phyloP scores from a whole-genome alignment of 345 rosid genomes.

The Aethionema arabicum region DNA sequence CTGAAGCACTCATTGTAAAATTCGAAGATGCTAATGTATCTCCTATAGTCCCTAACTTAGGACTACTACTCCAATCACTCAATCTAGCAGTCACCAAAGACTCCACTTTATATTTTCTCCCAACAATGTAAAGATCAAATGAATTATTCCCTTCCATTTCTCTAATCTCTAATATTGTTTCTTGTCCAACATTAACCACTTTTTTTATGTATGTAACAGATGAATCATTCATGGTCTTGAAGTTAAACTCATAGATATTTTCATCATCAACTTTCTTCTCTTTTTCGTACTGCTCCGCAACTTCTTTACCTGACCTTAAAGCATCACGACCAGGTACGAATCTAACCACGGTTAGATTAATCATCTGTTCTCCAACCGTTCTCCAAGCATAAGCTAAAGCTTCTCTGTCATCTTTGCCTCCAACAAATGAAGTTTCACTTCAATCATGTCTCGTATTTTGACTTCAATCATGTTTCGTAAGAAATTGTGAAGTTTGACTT shows the following conservation, averaged over 20 bases:
- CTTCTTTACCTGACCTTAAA: background rate
- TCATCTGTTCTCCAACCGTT: conserved; percentile 40
- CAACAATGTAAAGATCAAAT: conserved; percentile 51
- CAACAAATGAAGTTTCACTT: conserved; percentile 47
- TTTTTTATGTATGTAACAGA: conserved; percentile 40
- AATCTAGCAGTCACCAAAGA: conserved; percentile 43
- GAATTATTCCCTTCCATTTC: conserved; percentile 35
- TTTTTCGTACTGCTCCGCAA: conserved; percentile 1
- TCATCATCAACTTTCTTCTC: conserved; percentile 43
- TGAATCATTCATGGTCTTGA: conserved; percentile 36
- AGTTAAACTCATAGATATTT: conserved; percentile 45
- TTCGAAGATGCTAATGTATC: conserved; percentile 46
- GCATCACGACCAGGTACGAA: conserved; percentile 38
- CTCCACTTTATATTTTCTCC: conserved; percentile 44
- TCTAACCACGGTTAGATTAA: conserved; percentile 47
- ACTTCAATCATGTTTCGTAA: too few species aligned
- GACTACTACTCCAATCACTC: conserved; percentile 47
- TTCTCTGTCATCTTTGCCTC: conserved; percentile 70
- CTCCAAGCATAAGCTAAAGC: conserved; percentile 67
- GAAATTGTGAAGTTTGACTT: conserved; percentile 49
- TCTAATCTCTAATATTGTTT: conserved; percentile 33
- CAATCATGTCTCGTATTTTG: too few species aligned
- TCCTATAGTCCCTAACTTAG: conserved; percentile 61
- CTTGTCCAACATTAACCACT: conserved; percentile 45
- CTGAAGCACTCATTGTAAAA: conserved; percentile 50